phyloP scores from a whole-genome alignment of 495 filamentous ascomycete species.

The Aspergillus diversus region DNA sequence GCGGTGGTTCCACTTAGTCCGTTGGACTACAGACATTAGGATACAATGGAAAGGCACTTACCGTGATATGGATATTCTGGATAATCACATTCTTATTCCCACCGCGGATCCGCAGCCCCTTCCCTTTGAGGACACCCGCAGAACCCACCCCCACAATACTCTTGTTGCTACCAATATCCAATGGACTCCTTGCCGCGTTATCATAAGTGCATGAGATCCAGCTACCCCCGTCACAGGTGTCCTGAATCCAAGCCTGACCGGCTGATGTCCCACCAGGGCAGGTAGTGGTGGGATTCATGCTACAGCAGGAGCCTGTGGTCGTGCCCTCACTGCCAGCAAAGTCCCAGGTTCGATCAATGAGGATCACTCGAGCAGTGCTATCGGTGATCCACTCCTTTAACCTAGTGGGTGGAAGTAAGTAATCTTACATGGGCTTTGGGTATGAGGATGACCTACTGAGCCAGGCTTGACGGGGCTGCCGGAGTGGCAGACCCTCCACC shows the following conservation, averaged over 20 bases:
- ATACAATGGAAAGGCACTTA: not conserved
- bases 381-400: slow-evolving; percentile 31
- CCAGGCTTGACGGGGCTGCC: slow-evolving; percentile 45
- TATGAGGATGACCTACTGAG: not conserved
- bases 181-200: slow-evolving; percentile 16
- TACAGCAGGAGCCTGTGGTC: slow-evolving; percentile 23
- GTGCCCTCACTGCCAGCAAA: slow-evolving; percentile 35
- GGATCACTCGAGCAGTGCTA: slow-evolving; percentile 41
- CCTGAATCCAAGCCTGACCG: slow-evolving; percentile 23
- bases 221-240: slow-evolving; percentile 17
- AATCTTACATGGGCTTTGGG: not conserved
- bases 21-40: too few species aligned
- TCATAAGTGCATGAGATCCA: slow-evolving; percentile 29
- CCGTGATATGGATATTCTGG: slow-evolving; percentile 39
- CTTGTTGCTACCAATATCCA: slow-evolving; percentile 36
- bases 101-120: slow-evolving; percentile 25
- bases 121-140: slow-evolving; percentile 28
- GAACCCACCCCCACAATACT: slow-evolving; percentile 32
- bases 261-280: slow-evolving; percentile 19
- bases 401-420: not conserved
- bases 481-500: slow-evolving; percentile 51
- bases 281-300: slow-evolving; percentile 16
- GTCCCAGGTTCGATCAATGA: slow-evolving; percentile 38
- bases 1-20: too few species aligned
- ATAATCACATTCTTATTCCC: slow-evolving; percentile 32